A percentile compares a stretch with the other conserved stretches of the same genome.
phyloP scores from a whole-genome alignment of 2,329 filamentous ascomycete species.

The Drechslerella dactyloides region DNA sequence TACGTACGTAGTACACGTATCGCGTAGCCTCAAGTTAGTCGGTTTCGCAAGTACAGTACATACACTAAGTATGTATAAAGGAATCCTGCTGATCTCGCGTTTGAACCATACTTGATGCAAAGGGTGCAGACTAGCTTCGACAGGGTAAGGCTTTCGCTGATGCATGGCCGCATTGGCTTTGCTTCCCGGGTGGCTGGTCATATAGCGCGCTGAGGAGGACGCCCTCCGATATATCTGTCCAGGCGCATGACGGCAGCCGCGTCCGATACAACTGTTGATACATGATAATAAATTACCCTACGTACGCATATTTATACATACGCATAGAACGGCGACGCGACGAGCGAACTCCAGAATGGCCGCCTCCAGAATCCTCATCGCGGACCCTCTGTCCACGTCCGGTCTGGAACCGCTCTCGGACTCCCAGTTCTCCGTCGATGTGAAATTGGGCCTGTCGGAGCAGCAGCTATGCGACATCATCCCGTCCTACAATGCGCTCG shows the following conservation, averaged over 20 bases:
- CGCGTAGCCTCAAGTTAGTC: too few relatives aligned
- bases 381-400: conserved; percentile 81
- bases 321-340: conserved; percentile 2
- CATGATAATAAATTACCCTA: too few relatives aligned
- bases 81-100: too few relatives aligned
- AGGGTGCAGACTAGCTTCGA: too few relatives aligned
- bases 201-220: not conserved
- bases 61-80: too few relatives aligned
- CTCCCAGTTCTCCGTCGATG: conserved; percentile 71
- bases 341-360: conserved; percentile 33
- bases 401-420: conserved; percentile 72
- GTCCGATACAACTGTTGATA: too few relatives aligned
- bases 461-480: conserved; percentile 72
- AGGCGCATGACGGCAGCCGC: not conserved
- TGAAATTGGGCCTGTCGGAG: conserved; percentile 67
- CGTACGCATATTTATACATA: too few relatives aligned
- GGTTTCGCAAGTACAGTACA: too few relatives aligned
- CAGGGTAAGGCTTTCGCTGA: too few relatives aligned
- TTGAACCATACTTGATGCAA: too few relatives aligned
- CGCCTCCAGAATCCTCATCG: conserved; percentile 68
- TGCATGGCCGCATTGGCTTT: not conserved
- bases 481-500: conserved; percentile 74
- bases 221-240: not conserved
- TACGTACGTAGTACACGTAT: too few relatives aligned
- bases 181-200: too few relatives aligned